These are phyloP conservation scores for Tripterygium wilfordii DNA, from an alignment of 177 flowering plant species.

Conservation along the genomic window DNA sequence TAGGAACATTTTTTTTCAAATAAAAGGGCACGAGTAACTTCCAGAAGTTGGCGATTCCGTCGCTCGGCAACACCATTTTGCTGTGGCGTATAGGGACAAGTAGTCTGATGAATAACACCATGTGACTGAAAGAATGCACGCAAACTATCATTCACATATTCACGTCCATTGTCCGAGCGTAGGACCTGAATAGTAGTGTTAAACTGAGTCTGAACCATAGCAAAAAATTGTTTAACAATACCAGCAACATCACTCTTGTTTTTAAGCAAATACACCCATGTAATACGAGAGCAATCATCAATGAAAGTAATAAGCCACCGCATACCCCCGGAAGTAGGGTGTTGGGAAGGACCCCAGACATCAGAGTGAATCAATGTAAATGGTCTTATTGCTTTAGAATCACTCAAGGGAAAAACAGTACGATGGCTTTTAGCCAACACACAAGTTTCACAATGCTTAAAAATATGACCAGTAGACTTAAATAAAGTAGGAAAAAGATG, in stretches of 20 bases:
- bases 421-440: slow-evolving; percentile 2
- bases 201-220: no score
- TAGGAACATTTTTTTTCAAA: background rate
- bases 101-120: background rate
- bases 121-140: background rate
- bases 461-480: background rate
- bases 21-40: background rate
- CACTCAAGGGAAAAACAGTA: background rate
- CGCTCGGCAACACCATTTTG: background rate
- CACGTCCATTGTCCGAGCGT: background rate
- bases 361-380: slow-evolving; percentile 1
- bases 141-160: background rate
- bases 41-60: background rate
- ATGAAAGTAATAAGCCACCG: background rate
- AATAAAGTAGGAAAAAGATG: slow-evolving; percentile 1
- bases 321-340: background rate
- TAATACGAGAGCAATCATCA: slow-evolving; percentile 2
- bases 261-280: background rate
- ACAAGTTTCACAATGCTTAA: slow-evolving; percentile 4
- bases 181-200: no score
- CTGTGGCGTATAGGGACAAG: background rate
- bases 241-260: background rate
- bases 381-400: slow-evolving; percentile 1
- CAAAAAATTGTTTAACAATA: background rate
- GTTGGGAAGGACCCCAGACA: slow-evolving; percentile 1